These are phyloP conservation scores for Phytopythium delawarense DNA, from an alignment of 352 stramenopile species.

Conservation along the genomic window DNA sequence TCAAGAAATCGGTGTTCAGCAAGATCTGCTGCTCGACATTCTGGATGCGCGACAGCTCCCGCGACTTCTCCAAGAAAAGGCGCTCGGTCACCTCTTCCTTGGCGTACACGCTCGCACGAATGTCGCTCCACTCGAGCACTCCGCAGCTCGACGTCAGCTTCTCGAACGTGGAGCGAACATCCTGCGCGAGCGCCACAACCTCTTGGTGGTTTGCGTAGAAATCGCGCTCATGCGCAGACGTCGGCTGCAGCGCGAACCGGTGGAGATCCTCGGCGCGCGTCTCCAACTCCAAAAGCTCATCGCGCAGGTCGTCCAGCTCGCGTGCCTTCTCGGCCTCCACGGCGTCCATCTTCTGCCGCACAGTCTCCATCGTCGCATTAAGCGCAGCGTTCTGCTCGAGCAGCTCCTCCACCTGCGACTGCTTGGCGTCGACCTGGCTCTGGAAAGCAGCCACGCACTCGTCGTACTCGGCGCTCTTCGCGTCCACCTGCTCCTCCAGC, in stretches of 20 bases:
- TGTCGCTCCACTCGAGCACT: conserved; percentile 55
- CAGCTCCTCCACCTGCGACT: conserved; percentile 35
- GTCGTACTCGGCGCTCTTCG: conserved; percentile 30
- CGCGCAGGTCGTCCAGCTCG: conserved; percentile 31
- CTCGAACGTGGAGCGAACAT: conserved; percentile 45
- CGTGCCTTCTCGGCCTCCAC: conserved; percentile 37
- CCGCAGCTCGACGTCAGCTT: conserved; percentile 53
- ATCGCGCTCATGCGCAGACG: conserved; percentile 34
- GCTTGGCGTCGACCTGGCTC: conserved; percentile 32
- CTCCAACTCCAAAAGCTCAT: conserved; percentile 37
- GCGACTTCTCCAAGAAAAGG: conserved; percentile 22
- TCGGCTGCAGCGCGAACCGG: background rate
- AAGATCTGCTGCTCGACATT: conserved; percentile 52
- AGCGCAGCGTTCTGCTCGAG: conserved; percentile 38
- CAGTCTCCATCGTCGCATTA: conserved; percentile 24
- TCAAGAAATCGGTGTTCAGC: conserved; percentile 58
- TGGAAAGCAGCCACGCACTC: conserved; percentile 42
- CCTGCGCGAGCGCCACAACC: conserved; percentile 32
- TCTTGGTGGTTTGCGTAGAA: conserved; percentile 43
- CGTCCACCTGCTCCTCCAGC: conserved; percentile 34
- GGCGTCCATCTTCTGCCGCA: conserved; percentile 38
- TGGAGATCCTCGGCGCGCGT: conserved; percentile 30
- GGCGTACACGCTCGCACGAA: conserved; percentile 36
- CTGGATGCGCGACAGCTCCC: conserved; percentile 33
- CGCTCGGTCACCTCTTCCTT: conserved; percentile 41